Evolutionary conservation across 352 stramenopile species (phyloP), one percentile per base, ranked within the genome.

Genomic region (Porosira glacialis): DNA sequence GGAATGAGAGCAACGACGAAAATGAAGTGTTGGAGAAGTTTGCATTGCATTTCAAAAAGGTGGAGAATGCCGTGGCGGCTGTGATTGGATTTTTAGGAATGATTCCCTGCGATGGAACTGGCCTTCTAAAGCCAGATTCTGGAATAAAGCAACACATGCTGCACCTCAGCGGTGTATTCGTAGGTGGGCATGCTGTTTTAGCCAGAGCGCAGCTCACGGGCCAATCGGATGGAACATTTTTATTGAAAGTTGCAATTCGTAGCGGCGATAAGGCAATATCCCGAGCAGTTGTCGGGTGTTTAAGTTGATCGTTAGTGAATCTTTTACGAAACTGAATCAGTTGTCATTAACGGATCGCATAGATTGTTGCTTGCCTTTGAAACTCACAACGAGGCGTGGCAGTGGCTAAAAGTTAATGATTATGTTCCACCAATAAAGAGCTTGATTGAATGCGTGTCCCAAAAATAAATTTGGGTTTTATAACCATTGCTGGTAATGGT

Each of bases 1-100:
- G 96, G 97, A 96, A 99, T 62, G 85, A 94, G 43, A 80, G 98
- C 59, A 94, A 93, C 43, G 95, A 97, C 61, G 75, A 75, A 45
- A 93, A 94, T 6, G 96, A 99, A 89, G 94, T 96, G 5, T 91
- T 98, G 58, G 95, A 97, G 67, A 98, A 97, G 49, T 92, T 96
- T 75, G 89, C 92, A 8, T 84, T 97, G 13, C 94, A 97, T 70
- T 98, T 98, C 92, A 98, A 98, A 79, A 97, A 90, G 38, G 81
- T 98, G 27, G 92, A 97, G 22, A 94, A 98, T 75, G 95, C 94
- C 19, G 90, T 98, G n/a, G 85, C 89, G 0, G 93, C 93, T 28
- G 92, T 99, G 39, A 96, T 98, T 38, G 92, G 97, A 38, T 97
- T 97, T 70, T 86, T 98, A 51, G 95, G 95, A 39, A 98, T 99